Conservation (phyloP, 352 stramenopile genomes). For the Globisporangium cederbergense region DNA sequence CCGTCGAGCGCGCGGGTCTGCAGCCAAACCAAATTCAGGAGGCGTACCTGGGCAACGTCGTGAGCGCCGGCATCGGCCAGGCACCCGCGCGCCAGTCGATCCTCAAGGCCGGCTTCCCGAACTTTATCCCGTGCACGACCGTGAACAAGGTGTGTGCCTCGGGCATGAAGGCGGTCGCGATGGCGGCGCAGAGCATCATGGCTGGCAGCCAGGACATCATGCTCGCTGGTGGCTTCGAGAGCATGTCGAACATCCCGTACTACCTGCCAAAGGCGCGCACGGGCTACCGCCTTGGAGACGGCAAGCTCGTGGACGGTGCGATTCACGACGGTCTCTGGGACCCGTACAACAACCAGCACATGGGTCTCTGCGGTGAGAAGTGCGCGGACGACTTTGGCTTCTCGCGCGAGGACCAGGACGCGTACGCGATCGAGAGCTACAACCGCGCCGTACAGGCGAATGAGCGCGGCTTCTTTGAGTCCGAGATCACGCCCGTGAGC, state of each 20-base stretch:
- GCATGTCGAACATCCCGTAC: slow-evolving; percentile 98
- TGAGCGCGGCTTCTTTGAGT: slow-evolving; percentile 83
- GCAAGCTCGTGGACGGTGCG: slow-evolving; percentile 84
- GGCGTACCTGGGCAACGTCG: slow-evolving; percentile 97
- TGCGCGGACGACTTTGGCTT: slow-evolving; percentile 87
- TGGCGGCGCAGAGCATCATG: slow-evolving; percentile 89
- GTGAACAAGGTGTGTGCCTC: slow-evolving; percentile 99
- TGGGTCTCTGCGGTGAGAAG: slow-evolving; percentile 95
- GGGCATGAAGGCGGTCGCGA: slow-evolving; percentile 90
- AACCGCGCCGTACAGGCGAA: slow-evolving; percentile 66
- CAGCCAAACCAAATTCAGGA: slow-evolving; percentile 89
- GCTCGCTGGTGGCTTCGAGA: slow-evolving; percentile 95
- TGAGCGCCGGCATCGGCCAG: slow-evolving; percentile 95
- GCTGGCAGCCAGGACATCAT: slow-evolving; percentile 84
- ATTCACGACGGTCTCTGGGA: slow-evolving; percentile 97
- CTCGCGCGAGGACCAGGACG: slow-evolving; percentile 93
- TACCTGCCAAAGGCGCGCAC: slow-evolving; percentile 92
- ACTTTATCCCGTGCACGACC: slow-evolving; percentile 94
- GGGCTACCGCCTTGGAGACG: slow-evolving; percentile 92
- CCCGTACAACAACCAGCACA: slow-evolving; percentile 95
- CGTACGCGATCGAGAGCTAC: slow-evolving; percentile 94
- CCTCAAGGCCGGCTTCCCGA: slow-evolving; percentile 88
- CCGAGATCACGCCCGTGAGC: slow-evolving; percentile 90
- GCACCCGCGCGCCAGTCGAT: slow-evolving; percentile 94
- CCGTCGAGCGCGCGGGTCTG: slow-evolving; percentile 71